Percentiles rank a stretch among this genome's conserved stretches.
phyloP scores from a whole-genome alignment of 2,329 filamentous ascomycete genomes.

The Myriosclerotinia duriaeana region DNA sequence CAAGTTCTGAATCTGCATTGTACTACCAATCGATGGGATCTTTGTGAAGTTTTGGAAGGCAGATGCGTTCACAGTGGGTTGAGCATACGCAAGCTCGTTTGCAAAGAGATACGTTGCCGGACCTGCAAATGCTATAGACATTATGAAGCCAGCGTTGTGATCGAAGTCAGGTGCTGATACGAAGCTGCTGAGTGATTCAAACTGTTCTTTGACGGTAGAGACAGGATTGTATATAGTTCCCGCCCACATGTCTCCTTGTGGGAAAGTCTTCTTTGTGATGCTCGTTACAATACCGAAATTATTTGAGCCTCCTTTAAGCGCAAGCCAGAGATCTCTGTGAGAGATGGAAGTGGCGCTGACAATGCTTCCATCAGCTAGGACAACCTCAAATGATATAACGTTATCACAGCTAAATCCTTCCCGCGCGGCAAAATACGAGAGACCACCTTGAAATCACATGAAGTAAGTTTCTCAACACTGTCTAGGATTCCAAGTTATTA shows the following conservation, averaged over 20 bases:
- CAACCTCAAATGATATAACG: slow-evolving; percentile 31
- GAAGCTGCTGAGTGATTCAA: slow-evolving; percentile 12
- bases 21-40: slow-evolving; percentile 17
- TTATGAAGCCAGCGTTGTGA: slow-evolving; percentile 25
- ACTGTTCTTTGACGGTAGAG: slow-evolving; percentile 26
- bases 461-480: too few species aligned
- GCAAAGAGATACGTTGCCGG: slow-evolving; percentile 12
- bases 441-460: too few species aligned
- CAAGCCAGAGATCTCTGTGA: slow-evolving; percentile 53
- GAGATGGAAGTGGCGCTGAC: slow-evolving; percentile 43
- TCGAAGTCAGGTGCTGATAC: slow-evolving; percentile 22
- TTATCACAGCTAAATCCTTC: slow-evolving; percentile 30
- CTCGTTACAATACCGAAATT: slow-evolving; percentile 50
- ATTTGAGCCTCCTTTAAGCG: slow-evolving; percentile 51
- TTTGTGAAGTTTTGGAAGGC: slow-evolving; percentile 28
- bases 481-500: too few species aligned
- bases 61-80: slow-evolving; percentile 24
- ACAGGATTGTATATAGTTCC: slow-evolving; percentile 1
- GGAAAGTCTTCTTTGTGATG: slow-evolving; percentile 44
- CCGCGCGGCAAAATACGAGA: too few species aligned
- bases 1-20: too few species aligned
- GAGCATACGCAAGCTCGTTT: slow-evolving; percentile 27
- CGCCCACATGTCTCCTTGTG: slow-evolving; percentile 22
- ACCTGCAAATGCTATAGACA: slow-evolving; percentile 27
- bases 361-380: slow-evolving; percentile 51